Base-by-base conservation (phyloP, 192 early-diverging fungal species). In the Coemansia pectinata region DNA sequence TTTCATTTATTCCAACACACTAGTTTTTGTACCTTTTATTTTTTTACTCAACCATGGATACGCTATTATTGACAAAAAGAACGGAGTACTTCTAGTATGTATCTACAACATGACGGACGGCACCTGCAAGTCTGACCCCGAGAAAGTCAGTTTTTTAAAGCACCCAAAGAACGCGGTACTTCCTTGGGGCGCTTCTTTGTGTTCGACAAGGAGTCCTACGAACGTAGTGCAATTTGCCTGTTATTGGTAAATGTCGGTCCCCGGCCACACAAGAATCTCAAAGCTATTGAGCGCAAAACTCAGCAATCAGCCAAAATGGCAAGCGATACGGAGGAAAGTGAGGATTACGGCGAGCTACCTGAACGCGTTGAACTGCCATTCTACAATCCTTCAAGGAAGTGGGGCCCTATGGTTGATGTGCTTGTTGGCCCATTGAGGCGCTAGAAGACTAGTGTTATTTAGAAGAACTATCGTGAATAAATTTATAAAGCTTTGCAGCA, bases 401-500 rank as follows among this genome's bases (percentile, higher is more conserved):
- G 29, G 25, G 52, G 11, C 52, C 29, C 29, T 3, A 15, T 3
- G 10, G 23, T 14, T 5, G 11, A 27, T 4, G 23, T 27, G 27
- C 9, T 29, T 3, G 4, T 23, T n/a, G 10, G 7, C 12, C n/a
- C 10, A 10, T 29, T 3, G 52, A 29, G 9, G 52, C 23, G 12
- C 52, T 29, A 29, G 25, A 55, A 29, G 27, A 55, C 12, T 25
- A 27, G 23, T 55, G 25, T 58, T 15, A 34, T 7, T 58, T 27
- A 55, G 27, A 31, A 58, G 27, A 50, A 31, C 67, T 31, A 10
- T 40, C 55, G 42, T 86, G 80, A 42, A 94, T 79, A 87, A 94
- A 96, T n/a, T 78, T 71, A 73, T 89, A 79, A 3, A 95, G 68
- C 64, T 80, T 80, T 8, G 67, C 60, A 0, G 87, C 94, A 0